Evolutionary conservation across 2,329 filamentous ascomycete genomes (phyloP).

Genomic region (Trichophyton verrucosum): DNA sequence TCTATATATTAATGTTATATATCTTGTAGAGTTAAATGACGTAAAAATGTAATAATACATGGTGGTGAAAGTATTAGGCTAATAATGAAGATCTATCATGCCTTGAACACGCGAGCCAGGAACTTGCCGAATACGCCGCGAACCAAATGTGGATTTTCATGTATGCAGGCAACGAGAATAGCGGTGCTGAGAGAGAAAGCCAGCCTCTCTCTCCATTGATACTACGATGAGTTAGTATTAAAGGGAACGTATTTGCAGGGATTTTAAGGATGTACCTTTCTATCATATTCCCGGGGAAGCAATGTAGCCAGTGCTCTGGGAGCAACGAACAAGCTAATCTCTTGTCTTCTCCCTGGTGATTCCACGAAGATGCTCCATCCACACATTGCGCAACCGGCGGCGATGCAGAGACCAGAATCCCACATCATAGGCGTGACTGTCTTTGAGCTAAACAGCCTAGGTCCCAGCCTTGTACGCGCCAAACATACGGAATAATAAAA

Average conservation of each 20-base stretch:
- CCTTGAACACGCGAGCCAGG: constrained; percentile 38
- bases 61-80: background rate
- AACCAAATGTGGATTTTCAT: constrained; percentile 51
- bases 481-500: constrained; percentile 84
- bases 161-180: constrained; percentile 55
- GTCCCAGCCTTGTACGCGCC: constrained; percentile 59
- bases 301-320: constrained; percentile 65
- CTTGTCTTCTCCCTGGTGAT: constrained; percentile 50
- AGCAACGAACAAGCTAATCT: constrained; percentile 68
- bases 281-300: constrained; percentile 56
- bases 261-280: constrained; percentile 24
- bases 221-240: constrained; percentile 25
- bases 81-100: background rate
- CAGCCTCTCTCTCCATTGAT: constrained; percentile 55
- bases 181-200: constrained; percentile 57
- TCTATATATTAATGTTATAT: background rate
- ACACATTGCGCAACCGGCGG: constrained; percentile 59
- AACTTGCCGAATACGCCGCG: constrained; percentile 57
- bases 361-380: constrained; percentile 75
- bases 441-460: constrained; percentile 49
- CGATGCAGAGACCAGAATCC: constrained; percentile 53
- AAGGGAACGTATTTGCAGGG: background rate
- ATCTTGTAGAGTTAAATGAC: background rate
- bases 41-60: constrained; percentile 1
- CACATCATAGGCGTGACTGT: constrained; percentile 42